A percentile compares a stretch with the other conserved stretches of the same genome.
These are phyloP conservation scores for Eragrostis curvula DNA, from an alignment of 176 grass and related monocot species.

Conservation along the genomic window DNA sequence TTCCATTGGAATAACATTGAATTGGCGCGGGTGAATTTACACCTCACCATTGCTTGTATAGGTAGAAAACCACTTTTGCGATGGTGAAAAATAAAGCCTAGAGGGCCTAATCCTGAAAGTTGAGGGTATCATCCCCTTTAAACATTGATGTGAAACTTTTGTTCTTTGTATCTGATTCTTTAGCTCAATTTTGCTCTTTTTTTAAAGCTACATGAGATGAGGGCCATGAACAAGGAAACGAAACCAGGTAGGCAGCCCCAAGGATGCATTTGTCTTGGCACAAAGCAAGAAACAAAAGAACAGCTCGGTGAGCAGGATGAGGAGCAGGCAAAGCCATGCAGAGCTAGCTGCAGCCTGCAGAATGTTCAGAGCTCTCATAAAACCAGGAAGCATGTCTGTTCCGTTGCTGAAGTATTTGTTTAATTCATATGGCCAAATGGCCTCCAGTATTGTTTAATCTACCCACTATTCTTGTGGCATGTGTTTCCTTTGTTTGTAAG, in stretches of 20 bases:
- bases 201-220: constrained; percentile 8
- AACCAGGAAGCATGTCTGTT: constrained; percentile 55
- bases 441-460: neutral
- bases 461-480: constrained; percentile 12
- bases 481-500: constrained; percentile 17
- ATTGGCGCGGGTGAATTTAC: neutral
- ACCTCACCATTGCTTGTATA: neutral
- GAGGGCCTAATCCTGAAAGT: constrained; percentile 22
- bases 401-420: constrained; percentile 24
- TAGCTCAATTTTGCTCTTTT: constrained; percentile 24
- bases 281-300: constrained; percentile 53
- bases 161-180: constrained; percentile 27
- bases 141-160: constrained; percentile 25
- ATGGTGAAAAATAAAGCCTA: neutral
- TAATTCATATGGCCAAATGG: constrained; percentile 10
- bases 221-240: neutral
- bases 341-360: neutral
- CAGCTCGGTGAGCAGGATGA: constrained; percentile 27
- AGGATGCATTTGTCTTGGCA: constrained; percentile 37
- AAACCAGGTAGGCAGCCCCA: constrained; percentile 27
- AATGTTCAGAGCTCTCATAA: constrained; percentile 33
- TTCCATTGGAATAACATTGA: neutral
- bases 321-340: constrained; percentile 12
- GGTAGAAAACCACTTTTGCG: neutral
- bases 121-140: constrained; percentile 32